Evolutionary conservation across 2,329 filamentous ascomycete genomes (phyloP).

Genomic region (Cladosporium sp.): DNA sequence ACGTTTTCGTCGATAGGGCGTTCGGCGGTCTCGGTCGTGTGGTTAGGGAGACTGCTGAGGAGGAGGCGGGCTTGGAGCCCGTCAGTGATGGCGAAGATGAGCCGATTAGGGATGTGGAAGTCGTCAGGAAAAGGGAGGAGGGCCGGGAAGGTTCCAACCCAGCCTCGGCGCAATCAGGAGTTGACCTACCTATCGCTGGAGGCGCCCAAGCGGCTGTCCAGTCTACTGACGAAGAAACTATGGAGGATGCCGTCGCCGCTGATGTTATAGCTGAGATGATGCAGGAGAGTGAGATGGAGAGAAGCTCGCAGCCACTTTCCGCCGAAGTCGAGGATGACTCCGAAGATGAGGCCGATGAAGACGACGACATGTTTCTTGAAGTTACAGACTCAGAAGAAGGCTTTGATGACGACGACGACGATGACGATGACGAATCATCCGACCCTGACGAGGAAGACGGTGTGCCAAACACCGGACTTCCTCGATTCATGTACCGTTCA

Average conservation of each 20-base stretch:
- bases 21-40: conserved; percentile 56
- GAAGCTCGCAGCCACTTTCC: background rate
- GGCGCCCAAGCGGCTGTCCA: too few species aligned
- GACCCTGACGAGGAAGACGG: conserved; percentile 35
- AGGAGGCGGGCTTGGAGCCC: conserved; percentile 14
- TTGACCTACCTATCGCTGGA: background rate
- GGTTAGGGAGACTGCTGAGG: conserved; percentile 19
- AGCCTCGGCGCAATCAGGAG: background rate
- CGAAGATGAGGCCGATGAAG: conserved; percentile 21
- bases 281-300: background rate
- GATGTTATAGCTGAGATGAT: conserved; percentile 10
- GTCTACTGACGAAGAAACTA: background rate
- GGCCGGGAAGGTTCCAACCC: too few species aligned
- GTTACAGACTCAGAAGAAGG: conserved; percentile 26
- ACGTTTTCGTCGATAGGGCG: conserved; percentile 54
- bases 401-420: conserved; percentile 22
- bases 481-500: conserved; percentile 42
- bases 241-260: conserved; percentile 17
- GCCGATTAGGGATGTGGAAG: conserved; percentile 19
- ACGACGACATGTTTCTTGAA: conserved; percentile 27
- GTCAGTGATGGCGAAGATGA: conserved; percentile 22
- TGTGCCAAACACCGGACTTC: conserved; percentile 28
- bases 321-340: background rate
- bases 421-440: conserved; percentile 26
- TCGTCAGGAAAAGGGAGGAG: conserved; percentile 7